Conservation (phyloP, 2,329 filamentous ascomycete species). For the Calonectria leucothoes region DNA sequence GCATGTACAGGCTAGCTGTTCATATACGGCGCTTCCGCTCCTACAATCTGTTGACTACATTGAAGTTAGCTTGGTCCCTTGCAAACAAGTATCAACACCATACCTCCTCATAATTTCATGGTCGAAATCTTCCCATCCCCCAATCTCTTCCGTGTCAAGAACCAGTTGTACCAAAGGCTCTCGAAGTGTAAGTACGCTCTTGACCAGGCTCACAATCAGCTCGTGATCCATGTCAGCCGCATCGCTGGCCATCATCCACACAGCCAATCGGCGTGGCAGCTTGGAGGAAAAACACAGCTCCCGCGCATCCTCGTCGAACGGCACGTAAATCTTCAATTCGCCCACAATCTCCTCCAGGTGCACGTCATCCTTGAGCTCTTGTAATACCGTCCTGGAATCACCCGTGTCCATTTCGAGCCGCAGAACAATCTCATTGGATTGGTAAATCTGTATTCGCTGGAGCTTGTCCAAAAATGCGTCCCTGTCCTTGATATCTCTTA, state of each 20-base stretch:
- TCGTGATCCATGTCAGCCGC: not conserved
- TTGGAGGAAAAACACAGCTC: not conserved
- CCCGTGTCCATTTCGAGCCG: not conserved
- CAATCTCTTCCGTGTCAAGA: not conserved
- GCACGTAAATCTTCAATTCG: not conserved
- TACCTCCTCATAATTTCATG: not conserved
- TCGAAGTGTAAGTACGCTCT: not conserved
- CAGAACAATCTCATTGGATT: not conserved
- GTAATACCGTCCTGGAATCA: not conserved
- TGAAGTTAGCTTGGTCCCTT: not conserved
- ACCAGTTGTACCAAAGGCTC: not conserved
- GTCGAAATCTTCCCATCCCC: not conserved
- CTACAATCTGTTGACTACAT: not conserved
- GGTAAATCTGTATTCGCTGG: not conserved
- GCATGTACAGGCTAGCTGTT: not conserved
- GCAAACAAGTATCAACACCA: not conserved
- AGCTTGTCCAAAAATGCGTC: not conserved
- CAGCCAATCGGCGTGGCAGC: not conserved
- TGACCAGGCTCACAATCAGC: not conserved
- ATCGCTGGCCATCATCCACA: not conserved
- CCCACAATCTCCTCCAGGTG: not conserved
- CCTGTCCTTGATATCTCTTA: not conserved
- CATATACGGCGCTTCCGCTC: not conserved
- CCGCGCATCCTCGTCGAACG: not conserved
- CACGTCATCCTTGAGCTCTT: not conserved